Base-by-base conservation (phyloP, 140 eudicot genomes). In the Cichorium intybus region DNA sequence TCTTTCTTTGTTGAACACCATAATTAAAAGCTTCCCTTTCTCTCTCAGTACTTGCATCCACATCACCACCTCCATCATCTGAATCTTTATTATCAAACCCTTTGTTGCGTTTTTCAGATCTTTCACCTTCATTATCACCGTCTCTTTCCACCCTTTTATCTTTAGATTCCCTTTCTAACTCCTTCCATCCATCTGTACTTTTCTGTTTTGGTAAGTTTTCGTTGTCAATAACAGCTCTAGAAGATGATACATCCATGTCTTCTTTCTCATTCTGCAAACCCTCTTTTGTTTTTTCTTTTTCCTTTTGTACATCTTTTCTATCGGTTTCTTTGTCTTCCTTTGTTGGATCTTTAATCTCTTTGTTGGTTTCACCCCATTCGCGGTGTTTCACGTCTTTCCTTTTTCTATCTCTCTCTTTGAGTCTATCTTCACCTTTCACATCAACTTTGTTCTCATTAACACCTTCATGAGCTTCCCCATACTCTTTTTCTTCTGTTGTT, bases 1-100 rank as follows among this genome's bases (percentile, higher is more conserved):
- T 83, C 75, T 88, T 88, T 39, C 95, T 75, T 69, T 93, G 99
- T 75, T 93, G 99, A 78, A 85, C 86, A 41, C 89, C 96, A 75
- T 80, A 78, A 73, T 60, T 81, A 20, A 92, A 87, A 43, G 24
- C 79, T 48, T 88, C 99, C 55, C 87, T 81, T n/a, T 92, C 99
- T 48, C 77, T 77, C 21, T 82, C 97, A 6, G 79, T 60, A 56
- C 77, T 84, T 26, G 83, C 97, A 56, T 85, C 99, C 28, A 64
- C 82, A 59, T 85, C 87, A 51, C 64, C 71, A 54, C 82, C 81
- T n/a, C 89, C 96, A 43, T 85, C 95, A 60, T 93, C 97, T 16
- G 85, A 58, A 35, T 86, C 98, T 71, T n/a, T n/a, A n/a, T 90
- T 90, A 46, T 91, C 96, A 76, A 78, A 67, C 54, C 67, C 71